These are phyloP conservation scores for Furcasterigmium sp. DNA, from an alignment of 2,329 filamentous ascomycete genomes.

Conservation along the genomic window DNA sequence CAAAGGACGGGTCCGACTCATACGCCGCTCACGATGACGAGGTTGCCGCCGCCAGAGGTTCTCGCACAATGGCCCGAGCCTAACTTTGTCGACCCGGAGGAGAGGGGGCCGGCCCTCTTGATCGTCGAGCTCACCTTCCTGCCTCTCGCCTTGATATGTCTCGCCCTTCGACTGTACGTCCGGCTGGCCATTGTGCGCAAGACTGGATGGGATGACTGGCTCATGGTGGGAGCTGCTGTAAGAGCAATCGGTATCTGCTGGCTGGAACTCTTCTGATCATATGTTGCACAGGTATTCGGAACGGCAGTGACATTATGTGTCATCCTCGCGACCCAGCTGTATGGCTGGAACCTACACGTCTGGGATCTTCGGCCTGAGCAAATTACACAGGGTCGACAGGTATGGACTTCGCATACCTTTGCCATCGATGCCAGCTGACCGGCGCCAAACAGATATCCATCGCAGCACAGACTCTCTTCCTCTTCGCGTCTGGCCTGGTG, in stretches of 20 bases:
- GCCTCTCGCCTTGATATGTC: conserved; percentile 24
- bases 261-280: background rate
- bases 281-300: conserved; percentile 22
- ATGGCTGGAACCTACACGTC: conserved; percentile 31
- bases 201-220: conserved; percentile 32
- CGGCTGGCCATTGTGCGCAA: conserved; percentile 25
- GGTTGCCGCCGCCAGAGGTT: conserved; percentile 28
- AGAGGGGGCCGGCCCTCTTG: conserved; percentile 28
- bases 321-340: conserved; percentile 26
- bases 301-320: conserved; percentile 25
- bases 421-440: background rate
- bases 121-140: conserved; percentile 29
- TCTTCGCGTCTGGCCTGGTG: conserved; percentile 29
- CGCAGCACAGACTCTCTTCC: conserved; percentile 31
- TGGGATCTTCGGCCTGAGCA: conserved; percentile 25
- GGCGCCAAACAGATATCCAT: conserved; percentile 26
- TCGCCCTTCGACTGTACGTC: conserved; percentile 31
- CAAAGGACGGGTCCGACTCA: too few relatives aligned
- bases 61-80: conserved; percentile 29
- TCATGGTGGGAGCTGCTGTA: conserved; percentile 33
- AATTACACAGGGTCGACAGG: conserved; percentile 19
- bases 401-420: background rate
- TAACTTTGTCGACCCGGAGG: conserved; percentile 30
- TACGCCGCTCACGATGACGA: conserved; percentile 17
- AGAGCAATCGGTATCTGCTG: conserved; percentile 7